phyloP scores from a whole-genome alignment of 768 basidiomycete genomes.

The Phylloporus arenicola region DNA sequence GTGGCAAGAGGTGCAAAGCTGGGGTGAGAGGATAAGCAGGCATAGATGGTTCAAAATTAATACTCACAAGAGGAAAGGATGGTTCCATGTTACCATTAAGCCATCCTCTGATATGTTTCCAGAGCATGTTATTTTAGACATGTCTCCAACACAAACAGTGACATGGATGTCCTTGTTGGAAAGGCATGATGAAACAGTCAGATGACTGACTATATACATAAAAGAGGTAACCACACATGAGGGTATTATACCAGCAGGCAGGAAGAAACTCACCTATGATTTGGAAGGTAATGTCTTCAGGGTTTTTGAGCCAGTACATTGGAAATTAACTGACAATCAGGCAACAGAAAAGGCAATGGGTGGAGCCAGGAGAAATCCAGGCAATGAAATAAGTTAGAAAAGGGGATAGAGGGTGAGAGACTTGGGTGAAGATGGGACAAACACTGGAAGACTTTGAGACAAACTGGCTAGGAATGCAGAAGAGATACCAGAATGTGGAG shows the following conservation, averaged over 20 bases:
- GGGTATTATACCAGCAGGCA: background rate
- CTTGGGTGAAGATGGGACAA: no score
- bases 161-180: background rate
- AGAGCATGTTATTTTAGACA: background rate
- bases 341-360: no score
- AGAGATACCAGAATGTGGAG: no score
- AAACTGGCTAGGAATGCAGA: no score
- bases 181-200: background rate
- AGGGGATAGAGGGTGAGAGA: no score
- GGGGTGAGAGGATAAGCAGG: no score
- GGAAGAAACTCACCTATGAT: no score
- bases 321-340: no score
- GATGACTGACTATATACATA: background rate
- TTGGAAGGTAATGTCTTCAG: background rate
- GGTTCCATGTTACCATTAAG: background rate
- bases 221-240: background rate
- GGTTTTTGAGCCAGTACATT: background rate
- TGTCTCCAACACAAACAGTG: background rate
- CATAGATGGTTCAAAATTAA: no score
- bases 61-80: background rate
- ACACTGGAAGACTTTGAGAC: no score
- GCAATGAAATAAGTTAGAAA: no score
- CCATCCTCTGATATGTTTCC: background rate
- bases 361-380: no score
- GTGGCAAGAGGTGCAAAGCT: background rate